Conservation (phyloP, 495 filamentous ascomycete species). For the Glonium stellatum region DNA sequence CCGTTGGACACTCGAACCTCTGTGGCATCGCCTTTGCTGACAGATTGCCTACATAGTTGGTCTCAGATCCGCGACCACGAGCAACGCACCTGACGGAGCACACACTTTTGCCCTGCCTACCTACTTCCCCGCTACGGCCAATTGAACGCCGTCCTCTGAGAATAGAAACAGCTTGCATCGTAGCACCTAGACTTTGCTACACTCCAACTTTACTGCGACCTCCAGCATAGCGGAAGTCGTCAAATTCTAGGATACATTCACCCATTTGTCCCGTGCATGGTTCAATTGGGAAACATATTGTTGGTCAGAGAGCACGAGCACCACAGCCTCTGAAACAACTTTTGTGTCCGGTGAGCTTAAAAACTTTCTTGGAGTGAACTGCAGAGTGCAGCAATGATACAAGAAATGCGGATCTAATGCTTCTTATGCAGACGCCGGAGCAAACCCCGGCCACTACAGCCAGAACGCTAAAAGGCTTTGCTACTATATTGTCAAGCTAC, state of each 20-base stretch:
- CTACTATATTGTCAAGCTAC: slow-evolving; percentile 13
- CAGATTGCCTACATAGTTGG: slow-evolving; percentile 8
- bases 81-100: slow-evolving; percentile 7
- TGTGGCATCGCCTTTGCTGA: slow-evolving; percentile 18
- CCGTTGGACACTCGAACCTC: slow-evolving; percentile 8
- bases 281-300: slow-evolving; percentile 13
- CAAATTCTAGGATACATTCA: not conserved
- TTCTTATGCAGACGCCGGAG: slow-evolving; percentile 25
- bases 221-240: not conserved
- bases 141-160: slow-evolving; percentile 8
- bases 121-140: not conserved
- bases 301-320: slow-evolving; percentile 17
- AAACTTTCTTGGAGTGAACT: slow-evolving; percentile 5
- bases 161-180: slow-evolving; percentile 4
- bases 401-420: slow-evolving; percentile 18
- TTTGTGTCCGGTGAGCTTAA: slow-evolving; percentile 22
- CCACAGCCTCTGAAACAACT: slow-evolving; percentile 13
- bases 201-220: slow-evolving; percentile 2
- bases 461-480: slow-evolving; percentile 17
- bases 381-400: slow-evolving; percentile 3
- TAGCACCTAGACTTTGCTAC: slow-evolving; percentile 1
- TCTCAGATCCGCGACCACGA: slow-evolving; percentile 18
- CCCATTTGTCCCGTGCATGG: slow-evolving; percentile 4
- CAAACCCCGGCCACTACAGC: slow-evolving; percentile 4
- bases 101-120: not conserved